phyloP scores from a whole-genome alignment of 192 early-diverging fungal species.

The Oehlia diaphana region DNA sequence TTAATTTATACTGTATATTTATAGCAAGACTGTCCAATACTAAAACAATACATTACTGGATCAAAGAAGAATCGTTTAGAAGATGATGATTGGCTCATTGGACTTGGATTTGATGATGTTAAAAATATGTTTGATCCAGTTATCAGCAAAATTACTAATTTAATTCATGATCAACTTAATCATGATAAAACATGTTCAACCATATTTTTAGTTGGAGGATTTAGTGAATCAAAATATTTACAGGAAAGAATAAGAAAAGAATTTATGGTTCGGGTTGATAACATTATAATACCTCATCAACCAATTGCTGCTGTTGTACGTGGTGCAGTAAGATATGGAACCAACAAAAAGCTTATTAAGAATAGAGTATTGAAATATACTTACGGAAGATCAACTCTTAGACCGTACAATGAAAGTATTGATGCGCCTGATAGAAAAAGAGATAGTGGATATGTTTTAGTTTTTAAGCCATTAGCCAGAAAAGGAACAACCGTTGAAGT shows the following conservation, averaged over 20 bases:
- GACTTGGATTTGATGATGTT: neutral
- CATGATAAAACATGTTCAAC: conserved; percentile 33
- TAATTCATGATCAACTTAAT: conserved; percentile 47
- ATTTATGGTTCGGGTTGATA: conserved; percentile 32
- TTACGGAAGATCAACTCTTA: neutral
- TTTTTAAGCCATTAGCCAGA: neutral
- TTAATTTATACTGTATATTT: too few relatives aligned
- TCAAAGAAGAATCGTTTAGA: neutral
- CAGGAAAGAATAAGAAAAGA: conserved; percentile 44
- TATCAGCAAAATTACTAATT: conserved; percentile 35
- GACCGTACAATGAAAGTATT: conserved; percentile 11
- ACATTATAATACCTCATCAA: conserved; percentile 49
- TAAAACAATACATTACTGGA: neutral
- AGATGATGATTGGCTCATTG: neutral
- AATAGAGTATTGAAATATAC: conserved; percentile 8
- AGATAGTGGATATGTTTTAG: neutral
- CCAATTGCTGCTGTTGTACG: conserved; percentile 51
- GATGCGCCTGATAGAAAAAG: neutral
- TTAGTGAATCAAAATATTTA: conserved; percentile 48
- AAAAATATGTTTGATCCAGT: conserved; percentile 52
- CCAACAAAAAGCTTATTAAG: neutral
- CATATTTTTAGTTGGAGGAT: conserved; percentile 55
- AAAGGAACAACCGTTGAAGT: neutral
- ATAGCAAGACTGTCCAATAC: neutral
- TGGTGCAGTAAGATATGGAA: conserved; percentile 48